Evolutionary conservation across 805 yeast species (phyloP).

Genomic region (Metschnikowia lachancei): DNA sequence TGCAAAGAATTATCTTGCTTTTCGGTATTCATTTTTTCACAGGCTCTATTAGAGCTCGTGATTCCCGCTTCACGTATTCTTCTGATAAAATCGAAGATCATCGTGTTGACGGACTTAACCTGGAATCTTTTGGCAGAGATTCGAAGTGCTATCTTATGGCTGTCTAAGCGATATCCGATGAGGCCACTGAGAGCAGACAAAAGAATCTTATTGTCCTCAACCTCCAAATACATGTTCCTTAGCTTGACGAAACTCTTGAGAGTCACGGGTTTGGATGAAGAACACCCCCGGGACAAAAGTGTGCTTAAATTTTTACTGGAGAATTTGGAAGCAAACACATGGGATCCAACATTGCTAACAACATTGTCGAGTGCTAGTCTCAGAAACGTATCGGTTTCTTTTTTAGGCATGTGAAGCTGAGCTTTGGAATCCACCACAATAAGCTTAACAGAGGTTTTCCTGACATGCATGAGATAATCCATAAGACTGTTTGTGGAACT

Average conservation of each 20-base stretch:
- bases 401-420: slow-evolving; percentile 31
- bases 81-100: slow-evolving; percentile 35
- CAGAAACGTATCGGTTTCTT: slow-evolving; percentile 9
- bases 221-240: slow-evolving; percentile 30
- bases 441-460: slow-evolving; percentile 22
- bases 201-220: slow-evolving; percentile 30
- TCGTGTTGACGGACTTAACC: slow-evolving; percentile 36
- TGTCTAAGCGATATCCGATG: slow-evolving; percentile 26
- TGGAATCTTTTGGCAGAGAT: slow-evolving; percentile 27
- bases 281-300: slow-evolving; percentile 6
- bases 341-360: slow-evolving; percentile 23
- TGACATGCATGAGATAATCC: slow-evolving; percentile 1
- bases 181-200: slow-evolving; percentile 29
- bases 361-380: slow-evolving; percentile 31
- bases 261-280: neutral
- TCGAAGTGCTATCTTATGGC: slow-evolving; percentile 23
- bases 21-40: slow-evolving; percentile 16
- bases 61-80: slow-evolving; percentile 31
- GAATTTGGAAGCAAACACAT: slow-evolving; percentile 26
- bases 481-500: neutral
- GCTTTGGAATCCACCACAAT: slow-evolving; percentile 32
- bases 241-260: slow-evolving; percentile 30
- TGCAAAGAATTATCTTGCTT: neutral
- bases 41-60: slow-evolving; percentile 26
- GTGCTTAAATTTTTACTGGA: slow-evolving; percentile 26